phyloP scores from a whole-genome alignment of 306 rosid species.

The Castanea mollissima region DNA sequence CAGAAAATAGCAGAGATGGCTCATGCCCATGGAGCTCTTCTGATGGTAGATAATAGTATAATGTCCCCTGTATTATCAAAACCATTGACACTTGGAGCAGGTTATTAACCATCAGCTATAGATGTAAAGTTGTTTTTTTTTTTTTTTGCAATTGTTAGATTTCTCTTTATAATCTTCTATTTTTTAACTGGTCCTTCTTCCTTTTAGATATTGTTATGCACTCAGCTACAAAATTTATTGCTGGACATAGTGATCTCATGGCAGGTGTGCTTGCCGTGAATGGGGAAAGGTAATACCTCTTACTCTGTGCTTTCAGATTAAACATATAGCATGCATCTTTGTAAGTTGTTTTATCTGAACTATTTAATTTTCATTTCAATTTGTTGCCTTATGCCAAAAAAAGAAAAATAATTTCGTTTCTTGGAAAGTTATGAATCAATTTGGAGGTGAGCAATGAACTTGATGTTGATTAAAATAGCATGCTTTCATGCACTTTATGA shows the following conservation, averaged over 20 bases:
- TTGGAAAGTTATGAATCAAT: not conserved
- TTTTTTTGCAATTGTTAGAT: not conserved
- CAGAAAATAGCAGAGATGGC: slow-evolving; percentile 82
- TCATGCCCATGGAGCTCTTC: slow-evolving; percentile 73
- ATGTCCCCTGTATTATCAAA: slow-evolving; percentile 88
- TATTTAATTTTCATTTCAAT: not conserved
- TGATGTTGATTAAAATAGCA: not conserved
- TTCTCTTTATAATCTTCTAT: not conserved
- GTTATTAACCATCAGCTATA: slow-evolving; percentile 32
- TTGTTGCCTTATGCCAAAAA: not conserved
- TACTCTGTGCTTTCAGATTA: slow-evolving; percentile 19
- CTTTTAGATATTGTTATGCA: slow-evolving; percentile 82
- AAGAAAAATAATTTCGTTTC: not conserved
- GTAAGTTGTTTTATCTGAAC: not conserved
- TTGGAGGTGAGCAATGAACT: slow-evolving; percentile 1
- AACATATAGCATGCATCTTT: slow-evolving; percentile 3
- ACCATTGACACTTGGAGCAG: slow-evolving; percentile 96
- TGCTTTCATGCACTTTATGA: slow-evolving; percentile 6
- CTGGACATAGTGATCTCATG: slow-evolving; percentile 89
- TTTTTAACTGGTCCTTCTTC: slow-evolving; percentile 19
- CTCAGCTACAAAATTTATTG: slow-evolving; percentile 92
- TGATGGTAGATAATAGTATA: slow-evolving; percentile 91
- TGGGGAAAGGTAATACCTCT: slow-evolving; percentile 65
- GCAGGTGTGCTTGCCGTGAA: slow-evolving; percentile 92
- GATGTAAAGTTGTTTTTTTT: not conserved